Evolutionary conservation across 2,329 filamentous ascomycete species (phyloP).

Genomic region (Monosporascus sp.): DNA sequence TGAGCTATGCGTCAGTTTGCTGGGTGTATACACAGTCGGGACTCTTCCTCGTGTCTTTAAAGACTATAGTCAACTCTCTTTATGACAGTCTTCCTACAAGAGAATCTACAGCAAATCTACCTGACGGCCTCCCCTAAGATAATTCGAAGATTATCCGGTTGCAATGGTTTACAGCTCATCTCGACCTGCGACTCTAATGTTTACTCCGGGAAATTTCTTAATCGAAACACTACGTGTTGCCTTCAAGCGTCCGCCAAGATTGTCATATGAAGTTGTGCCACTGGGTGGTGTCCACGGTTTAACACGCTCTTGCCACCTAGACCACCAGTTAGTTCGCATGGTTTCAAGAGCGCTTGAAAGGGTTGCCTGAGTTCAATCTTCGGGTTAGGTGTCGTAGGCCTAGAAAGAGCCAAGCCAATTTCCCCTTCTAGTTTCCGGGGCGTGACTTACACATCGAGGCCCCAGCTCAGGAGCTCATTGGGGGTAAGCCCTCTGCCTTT

Average conservation of each 20-base stretch:
- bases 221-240: constrained; percentile 19
- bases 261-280: constrained; percentile 17
- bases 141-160: no score
- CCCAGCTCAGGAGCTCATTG: constrained; percentile 29
- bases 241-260: constrained; percentile 18
- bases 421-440: not conserved
- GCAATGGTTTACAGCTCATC: constrained; percentile 18
- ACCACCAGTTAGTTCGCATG: not conserved
- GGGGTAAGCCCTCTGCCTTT: constrained; percentile 22
- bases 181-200: constrained; percentile 19
- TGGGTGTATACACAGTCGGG: no score
- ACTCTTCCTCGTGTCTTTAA: no score
- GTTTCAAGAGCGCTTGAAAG: not conserved
- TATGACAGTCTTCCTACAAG: no score
- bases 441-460: constrained; percentile 24
- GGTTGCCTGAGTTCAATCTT: no score
- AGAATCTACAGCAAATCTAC: no score
- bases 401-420: not conserved
- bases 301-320: constrained; percentile 28
- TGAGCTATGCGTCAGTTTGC: no score
- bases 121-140: no score
- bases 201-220: constrained; percentile 20
- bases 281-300: constrained; percentile 30
- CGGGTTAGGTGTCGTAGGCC: no score
- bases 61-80: no score